A percentile compares a stretch with the other conserved stretches of the same genome.
Conservation (phyloP, 257 asterid species). For the Apocynum venetum region DNA sequence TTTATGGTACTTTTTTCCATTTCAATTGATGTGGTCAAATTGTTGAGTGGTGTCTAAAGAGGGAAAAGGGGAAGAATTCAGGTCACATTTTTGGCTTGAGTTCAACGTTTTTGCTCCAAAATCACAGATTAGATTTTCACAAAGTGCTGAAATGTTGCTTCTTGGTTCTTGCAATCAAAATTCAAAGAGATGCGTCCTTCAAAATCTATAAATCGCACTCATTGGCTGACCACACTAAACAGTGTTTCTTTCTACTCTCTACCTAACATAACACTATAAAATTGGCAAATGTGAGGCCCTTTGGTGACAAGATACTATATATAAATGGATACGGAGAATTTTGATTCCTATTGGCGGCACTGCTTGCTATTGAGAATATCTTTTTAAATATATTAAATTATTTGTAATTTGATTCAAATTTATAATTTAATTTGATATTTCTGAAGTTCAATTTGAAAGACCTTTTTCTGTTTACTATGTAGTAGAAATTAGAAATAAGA, state of each 20-base stretch:
- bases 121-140: neutral
- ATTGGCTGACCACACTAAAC: conserved; percentile 1
- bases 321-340: neutral
- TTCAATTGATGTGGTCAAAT: neutral
- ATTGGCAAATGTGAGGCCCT: neutral
- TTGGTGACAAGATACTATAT: no score
- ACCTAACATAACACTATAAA: neutral
- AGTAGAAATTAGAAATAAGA: no score
- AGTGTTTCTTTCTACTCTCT: neutral
- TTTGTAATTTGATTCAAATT: no score
- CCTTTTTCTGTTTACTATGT: no score
- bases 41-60: neutral
- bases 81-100: neutral
- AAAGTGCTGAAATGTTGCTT: neutral
- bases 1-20: neutral
- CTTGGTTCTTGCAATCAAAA: neutral
- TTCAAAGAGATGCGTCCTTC: neutral
- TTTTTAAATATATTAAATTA: no score
- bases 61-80: neutral
- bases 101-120: neutral
- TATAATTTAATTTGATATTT: no score
- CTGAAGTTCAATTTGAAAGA: no score
- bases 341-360: neutral
- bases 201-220: neutral
- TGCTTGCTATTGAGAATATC: neutral